These are phyloP conservation scores for Calonectria leucothoes DNA, from an alignment of 2,329 filamentous ascomycete species.

Conservation along the genomic window DNA sequence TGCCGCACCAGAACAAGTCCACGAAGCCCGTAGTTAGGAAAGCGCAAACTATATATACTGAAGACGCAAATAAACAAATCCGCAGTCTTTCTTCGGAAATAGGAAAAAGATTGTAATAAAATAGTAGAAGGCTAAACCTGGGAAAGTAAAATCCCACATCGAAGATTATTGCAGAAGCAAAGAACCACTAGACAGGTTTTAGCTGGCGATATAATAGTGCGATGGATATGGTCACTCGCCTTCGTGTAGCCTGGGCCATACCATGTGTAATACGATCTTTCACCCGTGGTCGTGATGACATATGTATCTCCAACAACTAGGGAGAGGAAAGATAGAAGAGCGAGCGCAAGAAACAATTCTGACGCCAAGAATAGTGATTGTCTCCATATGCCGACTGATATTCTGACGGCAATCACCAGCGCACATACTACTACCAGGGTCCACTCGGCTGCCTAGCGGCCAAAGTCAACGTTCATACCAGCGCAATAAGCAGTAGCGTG, in stretches of 20 bases:
- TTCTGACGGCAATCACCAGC: not conserved
- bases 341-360: not conserved
- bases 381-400: not conserved
- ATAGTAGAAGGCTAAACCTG: not conserved
- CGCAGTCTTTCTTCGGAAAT: not conserved
- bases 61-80: not conserved
- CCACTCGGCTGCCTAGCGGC: not conserved
- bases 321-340: not conserved
- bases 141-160: constrained; percentile 4
- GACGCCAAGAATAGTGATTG: not conserved
- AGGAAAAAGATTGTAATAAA: not conserved
- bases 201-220: not conserved
- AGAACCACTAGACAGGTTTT: not conserved
- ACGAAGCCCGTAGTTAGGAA: not conserved
- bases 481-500: too few species aligned
- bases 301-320: constrained; percentile 1
- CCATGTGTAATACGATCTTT: not conserved
- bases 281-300: not conserved
- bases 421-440: not conserved
- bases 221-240: not conserved
- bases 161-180: not conserved
- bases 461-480: not conserved
- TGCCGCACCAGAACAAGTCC: not conserved
- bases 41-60: not conserved
- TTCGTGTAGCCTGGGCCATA: not conserved